Conservation (phyloP, 2,329 filamentous ascomycete genomes). For the Talaromyces sp. region DNA sequence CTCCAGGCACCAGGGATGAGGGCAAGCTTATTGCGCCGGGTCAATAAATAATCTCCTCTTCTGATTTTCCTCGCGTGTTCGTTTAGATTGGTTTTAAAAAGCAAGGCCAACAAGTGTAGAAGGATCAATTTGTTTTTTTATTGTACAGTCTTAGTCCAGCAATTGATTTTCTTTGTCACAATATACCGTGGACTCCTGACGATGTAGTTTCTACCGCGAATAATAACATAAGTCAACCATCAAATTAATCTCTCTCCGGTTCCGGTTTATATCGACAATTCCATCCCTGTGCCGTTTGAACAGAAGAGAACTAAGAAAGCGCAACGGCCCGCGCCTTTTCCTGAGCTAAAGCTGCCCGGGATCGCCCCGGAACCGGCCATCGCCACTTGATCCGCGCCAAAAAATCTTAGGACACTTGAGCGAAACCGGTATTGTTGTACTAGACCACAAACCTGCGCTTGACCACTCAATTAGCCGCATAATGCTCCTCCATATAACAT, state of each 20-base stretch:
- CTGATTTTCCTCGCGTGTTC: background rate
- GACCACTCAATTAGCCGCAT: background rate
- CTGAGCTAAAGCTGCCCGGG: background rate
- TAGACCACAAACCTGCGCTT: background rate
- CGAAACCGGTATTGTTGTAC: background rate
- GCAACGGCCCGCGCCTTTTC: background rate
- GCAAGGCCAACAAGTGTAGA: constrained; percentile 13
- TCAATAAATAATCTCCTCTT: constrained; percentile 60
- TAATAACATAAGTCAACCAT: too few species aligned
- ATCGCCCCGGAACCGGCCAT: constrained; percentile 1
- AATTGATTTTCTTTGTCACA: constrained; percentile 12
- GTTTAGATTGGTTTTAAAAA: constrained; percentile 12
- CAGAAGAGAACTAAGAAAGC: background rate
- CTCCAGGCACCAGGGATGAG: constrained; percentile 67
- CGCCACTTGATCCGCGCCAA: background rate
- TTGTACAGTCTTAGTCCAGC: constrained; percentile 20
- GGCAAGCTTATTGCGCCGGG: constrained; percentile 85
- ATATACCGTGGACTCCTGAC: background rate
- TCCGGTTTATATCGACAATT: too few species aligned
- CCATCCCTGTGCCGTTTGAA: background rate
- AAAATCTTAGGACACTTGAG: background rate
- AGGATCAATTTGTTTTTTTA: constrained; percentile 13
- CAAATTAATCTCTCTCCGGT: too few species aligned
- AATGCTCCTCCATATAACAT: background rate
- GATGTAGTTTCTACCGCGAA: too few species aligned